Evolutionary conservation across 1,284 basidiomycete species (phyloP), one percentile per base, ranked within the genome.

Genomic region (Pseudozyma thailandica): DNA sequence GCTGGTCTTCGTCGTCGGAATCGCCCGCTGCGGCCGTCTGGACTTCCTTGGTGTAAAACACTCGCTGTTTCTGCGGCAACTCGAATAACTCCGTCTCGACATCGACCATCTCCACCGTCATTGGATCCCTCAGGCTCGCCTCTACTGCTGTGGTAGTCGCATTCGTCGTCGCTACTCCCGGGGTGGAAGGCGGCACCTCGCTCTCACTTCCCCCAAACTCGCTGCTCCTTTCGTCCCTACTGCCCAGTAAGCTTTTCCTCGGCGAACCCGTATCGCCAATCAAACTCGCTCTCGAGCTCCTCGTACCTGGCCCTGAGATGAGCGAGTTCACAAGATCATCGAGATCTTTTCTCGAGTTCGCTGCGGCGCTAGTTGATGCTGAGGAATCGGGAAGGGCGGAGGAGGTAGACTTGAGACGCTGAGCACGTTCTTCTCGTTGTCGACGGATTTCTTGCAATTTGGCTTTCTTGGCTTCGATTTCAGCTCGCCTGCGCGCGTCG

Each of bases 1-100:
- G 3, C 84, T 88, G 84, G 25, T 66, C 55, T 84, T 87, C 28
- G 84, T 85, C 68, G 5, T 89, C 78, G n/a, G 88, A 86, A 27
- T 72, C 72, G 37, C 80, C 80, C 9, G 69, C 48, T 3, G 57
- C 49, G 35, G 59, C 50, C 1, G 56, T 50, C 9, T 98, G 94
- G 2, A 95, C 90, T 74, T 93, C 91, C 83, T 95, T 96, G 72
- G 94, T 94, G 80, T 96, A 97, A 47, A 91, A 90, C 23, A 95
- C 90, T n/a, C 90, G 88, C 83, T 92, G 90, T 90, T 92, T 73
- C 30, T 48, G 89, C 0, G 93, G 92, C n/a, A 94, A 84, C 77
- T 94, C 92, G 75, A 92, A 94, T 12, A 94, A 85, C 79, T 94
- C 93, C 73, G 92, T 72, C 26, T 65, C 52, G 13, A 92, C 87